Base-by-base conservation (phyloP, 768 basidiomycete genomes). In the Mrakia blollopis region DNA sequence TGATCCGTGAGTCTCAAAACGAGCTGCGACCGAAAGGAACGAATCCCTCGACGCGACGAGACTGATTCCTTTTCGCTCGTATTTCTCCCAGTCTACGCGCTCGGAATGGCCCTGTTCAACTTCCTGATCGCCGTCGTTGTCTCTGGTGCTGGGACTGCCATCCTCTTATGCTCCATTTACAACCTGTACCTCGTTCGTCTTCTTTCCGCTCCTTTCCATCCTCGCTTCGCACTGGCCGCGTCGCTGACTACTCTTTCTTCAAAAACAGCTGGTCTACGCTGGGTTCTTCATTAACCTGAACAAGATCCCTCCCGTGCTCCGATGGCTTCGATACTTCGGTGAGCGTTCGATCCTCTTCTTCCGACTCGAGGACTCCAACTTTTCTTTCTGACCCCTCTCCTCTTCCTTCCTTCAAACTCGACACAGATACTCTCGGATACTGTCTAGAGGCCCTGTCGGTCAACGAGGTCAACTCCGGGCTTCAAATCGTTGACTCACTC, bases 241-340 rank as follows among this genome's bases (percentile, higher is more conserved):
- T 47, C 14, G 44, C 44, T 61, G 32, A 28, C 21, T 23, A n/a
- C 25, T n/a, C 37, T 76, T 78, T n/a, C 54, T 44, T 79, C 69
- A 61, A 11, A 2, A 50, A 83, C 91, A 93, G 92, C 0, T 93
- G 32, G 16, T 71, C 21, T 60, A 87, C 79, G 92, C 93, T 0
- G 93, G 93, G 21, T 98, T 96, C 86, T 97, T 97, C 82, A 92
- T 96, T 72, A 92, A 96, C 82, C 87, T 96, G 75, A 84, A 85
- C 78, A 86, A 87, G 77, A 96, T 98, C 77, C 94, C 95, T 5
- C 91, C 92, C 2, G 93, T 95, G 2, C 87, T 98, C 0, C 88
- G 95, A 23, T 98, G 95, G 95, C 85, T 98, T 73, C 91, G 95
- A 81, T 98, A 93, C 91, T 80, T 95, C 76, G 79, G 61, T 63